Evolutionary conservation across 768 basidiomycete genomes (phyloP).

Genomic region (Amanita jacksonii): DNA sequence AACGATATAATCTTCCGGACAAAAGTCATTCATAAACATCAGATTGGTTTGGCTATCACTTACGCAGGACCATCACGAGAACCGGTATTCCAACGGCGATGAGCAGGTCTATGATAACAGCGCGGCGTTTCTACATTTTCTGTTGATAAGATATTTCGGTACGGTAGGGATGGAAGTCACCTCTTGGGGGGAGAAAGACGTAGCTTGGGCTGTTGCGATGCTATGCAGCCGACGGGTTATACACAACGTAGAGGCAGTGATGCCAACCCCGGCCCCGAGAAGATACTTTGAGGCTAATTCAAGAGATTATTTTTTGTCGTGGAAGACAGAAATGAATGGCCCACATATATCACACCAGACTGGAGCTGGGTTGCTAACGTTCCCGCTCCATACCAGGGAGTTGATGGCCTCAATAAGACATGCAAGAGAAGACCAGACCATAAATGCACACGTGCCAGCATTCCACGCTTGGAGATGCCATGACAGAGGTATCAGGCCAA

Average conservation of each 20-base stretch:
- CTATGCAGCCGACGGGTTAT: not conserved
- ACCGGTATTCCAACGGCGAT: conserved; percentile 40
- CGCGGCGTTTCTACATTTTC: conserved; percentile 19
- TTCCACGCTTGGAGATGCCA: conserved; percentile 41
- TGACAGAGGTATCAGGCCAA: conserved; percentile 36
- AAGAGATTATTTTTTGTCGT: too few relatives aligned
- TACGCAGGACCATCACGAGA: conserved; percentile 36
- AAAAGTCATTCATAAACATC: too few relatives aligned
- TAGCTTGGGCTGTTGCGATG: not conserved
- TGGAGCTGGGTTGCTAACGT: conserved; percentile 28
- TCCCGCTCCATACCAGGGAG: conserved; percentile 42
- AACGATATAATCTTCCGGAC: conserved; percentile 47
- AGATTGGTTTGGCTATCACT: conserved; percentile 12
- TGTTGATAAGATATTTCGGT: too few relatives aligned
- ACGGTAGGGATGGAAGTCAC: too few relatives aligned
- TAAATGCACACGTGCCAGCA: conserved; percentile 34
- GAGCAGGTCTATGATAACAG: conserved; percentile 31
- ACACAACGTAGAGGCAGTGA: conserved; percentile 12
- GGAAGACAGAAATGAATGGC: conserved; percentile 10
- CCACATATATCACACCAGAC: conserved; percentile 63
- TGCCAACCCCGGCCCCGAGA: conserved; percentile 31
- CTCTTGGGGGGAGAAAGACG: not conserved
- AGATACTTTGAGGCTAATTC: conserved; percentile 35
- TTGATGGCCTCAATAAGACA: conserved; percentile 38
- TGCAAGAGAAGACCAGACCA: conserved; percentile 33